Conservation (phyloP, 768 basidiomycete genomes). For the Baorangia bicolor region DNA sequence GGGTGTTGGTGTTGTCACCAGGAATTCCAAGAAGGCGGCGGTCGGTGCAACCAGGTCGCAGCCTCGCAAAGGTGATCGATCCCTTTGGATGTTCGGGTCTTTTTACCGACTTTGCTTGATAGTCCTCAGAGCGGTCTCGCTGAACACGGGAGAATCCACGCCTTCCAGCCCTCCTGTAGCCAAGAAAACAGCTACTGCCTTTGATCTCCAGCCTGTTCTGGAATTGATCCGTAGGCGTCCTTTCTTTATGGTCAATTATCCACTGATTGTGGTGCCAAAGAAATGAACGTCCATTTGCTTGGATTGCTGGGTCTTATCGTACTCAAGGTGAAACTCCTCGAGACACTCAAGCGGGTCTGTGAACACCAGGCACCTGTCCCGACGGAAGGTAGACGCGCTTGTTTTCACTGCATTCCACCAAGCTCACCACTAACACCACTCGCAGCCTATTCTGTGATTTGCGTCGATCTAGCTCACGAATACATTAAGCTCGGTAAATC, state of each 20-base stretch:
- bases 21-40: slow-evolving; percentile 9
- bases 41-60: slow-evolving; percentile 44
- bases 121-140: slow-evolving; percentile 19
- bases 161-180: not conserved
- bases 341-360: slow-evolving; percentile 59
- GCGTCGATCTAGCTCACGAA: slow-evolving; percentile 74
- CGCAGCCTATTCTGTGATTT: slow-evolving; percentile 60
- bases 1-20: not conserved
- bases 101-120: not conserved
- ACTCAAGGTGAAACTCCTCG: slow-evolving; percentile 65
- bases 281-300: slow-evolving; percentile 57
- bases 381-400: slow-evolving; percentile 45
- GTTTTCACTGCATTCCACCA: not conserved
- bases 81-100: not conserved
- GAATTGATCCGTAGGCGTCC: slow-evolving; percentile 52
- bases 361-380: slow-evolving; percentile 44
- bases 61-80: slow-evolving; percentile 38
- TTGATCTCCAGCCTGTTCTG: slow-evolving; percentile 38
- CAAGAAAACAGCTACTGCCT: not conserved
- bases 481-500: slow-evolving; percentile 76
- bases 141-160: slow-evolving; percentile 10
- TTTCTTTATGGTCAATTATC: not conserved
- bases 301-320: slow-evolving; percentile 68
- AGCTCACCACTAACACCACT: not conserved
- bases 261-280: slow-evolving; percentile 31